phyloP scores from a whole-genome alignment of 371 early-diverging fungal species.

The Conidiobolus incongruus region DNA sequence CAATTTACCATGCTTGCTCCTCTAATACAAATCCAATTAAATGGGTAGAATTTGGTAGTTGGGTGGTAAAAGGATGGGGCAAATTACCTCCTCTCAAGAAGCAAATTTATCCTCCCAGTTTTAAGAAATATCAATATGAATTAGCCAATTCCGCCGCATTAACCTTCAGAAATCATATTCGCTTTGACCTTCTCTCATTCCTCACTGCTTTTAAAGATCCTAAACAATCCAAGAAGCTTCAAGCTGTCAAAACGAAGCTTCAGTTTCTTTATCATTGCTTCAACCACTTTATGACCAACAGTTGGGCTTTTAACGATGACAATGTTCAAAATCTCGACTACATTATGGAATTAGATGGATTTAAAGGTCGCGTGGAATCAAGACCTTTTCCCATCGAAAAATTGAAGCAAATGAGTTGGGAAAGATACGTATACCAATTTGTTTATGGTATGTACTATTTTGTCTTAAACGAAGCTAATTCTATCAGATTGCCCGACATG shows the following conservation, averaged over 20 bases:
- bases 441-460: conserved; percentile 21
- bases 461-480: conserved; percentile 12
- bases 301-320: conserved; percentile 2
- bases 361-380: too few relatives aligned
- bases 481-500: conserved; percentile 14
- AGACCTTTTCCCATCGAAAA: conserved; percentile 6
- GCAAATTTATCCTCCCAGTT: neutral
- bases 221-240: neutral
- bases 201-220: neutral
- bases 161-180: neutral
- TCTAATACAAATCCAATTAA: conserved; percentile 11
- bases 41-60: conserved; percentile 10
- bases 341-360: neutral
- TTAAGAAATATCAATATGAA: neutral
- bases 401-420: conserved; percentile 13
- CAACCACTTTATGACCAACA: conserved; percentile 3
- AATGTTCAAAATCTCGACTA: conserved; percentile 9
- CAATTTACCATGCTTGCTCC: conserved; percentile 11
- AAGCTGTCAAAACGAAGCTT: neutral
- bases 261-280: conserved; percentile 4
- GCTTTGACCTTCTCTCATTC: neutral
- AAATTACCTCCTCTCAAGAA: conserved; percentile 1
- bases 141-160: neutral
- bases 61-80: neutral
- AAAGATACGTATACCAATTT: conserved; percentile 15